Evolutionary conservation across 2,329 filamentous ascomycete species (phyloP).

Genomic region (Talaromyces sp.): DNA sequence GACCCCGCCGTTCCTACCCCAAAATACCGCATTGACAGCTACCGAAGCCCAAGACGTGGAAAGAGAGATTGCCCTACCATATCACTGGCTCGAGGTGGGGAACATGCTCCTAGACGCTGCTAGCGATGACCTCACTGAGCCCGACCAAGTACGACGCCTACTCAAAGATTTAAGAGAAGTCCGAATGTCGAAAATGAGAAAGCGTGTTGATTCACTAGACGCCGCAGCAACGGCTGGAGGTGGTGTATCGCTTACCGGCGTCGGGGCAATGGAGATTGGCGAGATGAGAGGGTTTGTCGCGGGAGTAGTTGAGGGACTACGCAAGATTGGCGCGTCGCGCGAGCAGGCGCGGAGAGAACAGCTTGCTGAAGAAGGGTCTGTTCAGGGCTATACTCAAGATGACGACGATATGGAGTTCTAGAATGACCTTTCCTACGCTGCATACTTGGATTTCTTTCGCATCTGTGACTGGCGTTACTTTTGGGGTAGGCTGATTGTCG

Average conservation of each 20-base stretch:
- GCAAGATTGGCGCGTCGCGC: slow-evolving; percentile 75
- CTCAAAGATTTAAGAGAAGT: slow-evolving; percentile 82
- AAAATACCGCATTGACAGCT: slow-evolving; percentile 65
- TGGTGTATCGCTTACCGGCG: slow-evolving; percentile 72
- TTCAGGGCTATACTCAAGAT: slow-evolving; percentile 45
- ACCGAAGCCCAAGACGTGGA: slow-evolving; percentile 49
- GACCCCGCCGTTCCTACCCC: slow-evolving; percentile 74
- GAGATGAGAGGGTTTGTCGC: slow-evolving; percentile 81
- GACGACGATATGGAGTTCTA: slow-evolving; percentile 54
- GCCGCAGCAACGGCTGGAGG: slow-evolving; percentile 49
- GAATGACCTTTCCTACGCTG: slow-evolving; percentile 16
- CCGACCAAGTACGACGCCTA: slow-evolving; percentile 70
- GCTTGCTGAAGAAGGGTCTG: slow-evolving; percentile 64
- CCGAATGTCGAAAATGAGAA: slow-evolving; percentile 81
- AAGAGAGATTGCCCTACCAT: slow-evolving; percentile 59
- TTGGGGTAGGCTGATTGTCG: slow-evolving; percentile 23
- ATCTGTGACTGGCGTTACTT: slow-evolving; percentile 13
- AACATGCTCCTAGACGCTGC: slow-evolving; percentile 84
- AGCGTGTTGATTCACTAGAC: slow-evolving; percentile 68
- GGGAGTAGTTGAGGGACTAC: slow-evolving; percentile 81
- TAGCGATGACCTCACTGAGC: slow-evolving; percentile 72
- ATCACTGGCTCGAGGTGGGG: slow-evolving; percentile 91
- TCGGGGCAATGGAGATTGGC: slow-evolving; percentile 89
- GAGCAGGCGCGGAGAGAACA: slow-evolving; percentile 75
- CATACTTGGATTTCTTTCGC: slow-evolving; percentile 17